phyloP scores from a whole-genome alignment of 805 yeast species.

The Spathaspora gorwiae region DNA sequence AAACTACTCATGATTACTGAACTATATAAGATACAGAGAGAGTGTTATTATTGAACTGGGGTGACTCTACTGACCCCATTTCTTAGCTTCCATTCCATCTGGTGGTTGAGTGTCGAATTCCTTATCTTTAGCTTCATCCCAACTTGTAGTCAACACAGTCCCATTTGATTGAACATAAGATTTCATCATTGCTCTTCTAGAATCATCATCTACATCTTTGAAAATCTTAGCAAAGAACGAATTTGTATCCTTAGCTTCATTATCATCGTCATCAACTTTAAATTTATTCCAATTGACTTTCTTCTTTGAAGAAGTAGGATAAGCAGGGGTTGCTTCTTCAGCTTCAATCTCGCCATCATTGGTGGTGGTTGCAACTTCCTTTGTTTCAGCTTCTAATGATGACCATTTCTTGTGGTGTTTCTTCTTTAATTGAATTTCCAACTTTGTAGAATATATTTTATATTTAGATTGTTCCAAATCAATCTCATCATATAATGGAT shows the following conservation, averaged over 20 bases:
- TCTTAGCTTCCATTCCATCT: slow-evolving; percentile 60
- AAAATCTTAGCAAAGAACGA: slow-evolving; percentile 74
- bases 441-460: slow-evolving; percentile 62
- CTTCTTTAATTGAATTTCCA: slow-evolving; percentile 66
- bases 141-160: slow-evolving; percentile 86
- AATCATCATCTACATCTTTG: slow-evolving; percentile 79
- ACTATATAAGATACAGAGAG: too few species aligned
- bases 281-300: slow-evolving; percentile 64
- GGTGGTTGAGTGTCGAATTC: slow-evolving; percentile 70
- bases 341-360: slow-evolving; percentile 4
- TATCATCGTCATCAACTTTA: slow-evolving; percentile 44
- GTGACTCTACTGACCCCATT: slow-evolving; percentile 36
- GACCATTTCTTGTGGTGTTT: slow-evolving; percentile 48
- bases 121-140: slow-evolving; percentile 77
- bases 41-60: too few species aligned
- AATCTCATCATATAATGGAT: slow-evolving; percentile 51
- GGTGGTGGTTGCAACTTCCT: background rate
- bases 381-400: slow-evolving; percentile 35
- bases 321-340: slow-evolving; percentile 20
- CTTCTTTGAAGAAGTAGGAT: slow-evolving; percentile 64
- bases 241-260: slow-evolving; percentile 47
- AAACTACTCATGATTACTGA: too few species aligned
- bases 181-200: slow-evolving; percentile 93
- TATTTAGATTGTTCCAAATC: slow-evolving; percentile 40
- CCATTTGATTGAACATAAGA: slow-evolving; percentile 92